These are phyloP conservation scores for Paraglomus brasilianum DNA, from an alignment of 192 early-diverging fungal genomes.

Conservation along the genomic window DNA sequence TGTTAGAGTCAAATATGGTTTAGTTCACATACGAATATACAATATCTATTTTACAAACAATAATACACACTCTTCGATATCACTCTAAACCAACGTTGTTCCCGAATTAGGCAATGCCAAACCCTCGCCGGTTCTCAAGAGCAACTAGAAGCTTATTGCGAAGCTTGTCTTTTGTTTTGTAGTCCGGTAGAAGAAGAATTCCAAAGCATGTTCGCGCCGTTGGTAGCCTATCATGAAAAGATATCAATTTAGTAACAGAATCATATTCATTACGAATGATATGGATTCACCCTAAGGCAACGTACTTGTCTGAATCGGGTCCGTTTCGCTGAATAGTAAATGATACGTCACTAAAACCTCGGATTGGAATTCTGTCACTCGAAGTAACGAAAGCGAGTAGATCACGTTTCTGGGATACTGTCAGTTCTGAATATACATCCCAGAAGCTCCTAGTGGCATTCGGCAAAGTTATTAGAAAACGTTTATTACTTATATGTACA, in stretches of 20 bases:
- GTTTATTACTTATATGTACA: too few species aligned
- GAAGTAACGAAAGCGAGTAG: conserved; percentile 91
- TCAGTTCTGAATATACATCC: conserved; percentile 64
- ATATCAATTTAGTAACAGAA: conserved; percentile 5
- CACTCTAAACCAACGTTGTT: too few species aligned
- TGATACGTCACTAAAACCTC: conserved; percentile 72
- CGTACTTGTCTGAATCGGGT: conserved; percentile 72
- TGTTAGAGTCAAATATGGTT: too few species aligned
- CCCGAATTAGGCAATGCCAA: conserved; percentile 77
- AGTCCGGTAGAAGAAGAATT: conserved; percentile 84
- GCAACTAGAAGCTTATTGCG: conserved; percentile 74
- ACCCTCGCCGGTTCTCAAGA: conserved; percentile 90
- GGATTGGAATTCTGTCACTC: conserved; percentile 82
- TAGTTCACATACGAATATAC: too few species aligned
- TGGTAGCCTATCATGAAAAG: conserved; percentile 56
- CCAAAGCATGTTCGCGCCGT: conserved; percentile 93
- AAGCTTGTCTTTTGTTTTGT: conserved; percentile 68
- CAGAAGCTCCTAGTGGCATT: conserved; percentile 57
- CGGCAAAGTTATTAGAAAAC: too few species aligned
- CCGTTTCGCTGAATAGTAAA: conserved; percentile 98
- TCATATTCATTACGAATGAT: background rate
- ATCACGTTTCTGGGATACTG: conserved; percentile 62
- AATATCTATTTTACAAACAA: too few species aligned
- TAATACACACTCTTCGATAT: too few species aligned
- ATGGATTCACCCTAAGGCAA: conserved; percentile 5